Base-by-base conservation (phyloP, 441 rosid genomes). In the Daphne laureola region DNA sequence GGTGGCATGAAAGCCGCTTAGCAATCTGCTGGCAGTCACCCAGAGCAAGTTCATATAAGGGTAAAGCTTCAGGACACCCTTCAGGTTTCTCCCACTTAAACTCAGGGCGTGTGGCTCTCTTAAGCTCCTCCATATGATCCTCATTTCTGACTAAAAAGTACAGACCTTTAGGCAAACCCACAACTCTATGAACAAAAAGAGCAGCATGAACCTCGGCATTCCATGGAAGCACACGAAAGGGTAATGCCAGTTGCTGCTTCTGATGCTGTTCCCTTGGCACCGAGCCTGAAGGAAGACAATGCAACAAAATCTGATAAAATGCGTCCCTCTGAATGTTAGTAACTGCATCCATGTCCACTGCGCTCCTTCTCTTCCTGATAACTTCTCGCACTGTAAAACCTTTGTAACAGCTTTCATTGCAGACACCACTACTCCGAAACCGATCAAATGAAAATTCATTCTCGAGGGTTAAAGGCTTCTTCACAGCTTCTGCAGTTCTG, bases 191-290 rank as follows among this genome's bases (percentile, higher is more conserved):
- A 53, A 89, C 90, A 74, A 89, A 89, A 58, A 89, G 56, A 27
- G 78, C 90, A 54, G 90, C 88, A 71, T 89, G 97, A 70, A 89
- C 88, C 74, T 86, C 78, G 4, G 95, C 90, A 66, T 84, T 90
- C 95, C 95, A 89, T 1, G 95, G 67, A 54, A 86, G 92, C 68
- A 49, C 84, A 17, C 90, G 85, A 64, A 82, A 89, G 0, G 95
- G 93, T 66, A 89, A 58, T 7, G 81, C 80, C 53, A 80, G 72
- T 57, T 73, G 90, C 57, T 68, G 63, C 65, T 61, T 74, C 48
- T 86, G 90, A 59, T 69, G 73, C 69, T 64, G 72, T 44, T 78
- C 81, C 49, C 40, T 68, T 4, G 49, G 44, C 35, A 72, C 68
- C 38, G 73, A 72, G 59, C 95, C 86, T 0, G 92, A 80, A 62